Conservation (phyloP, 163 green algal species). For the Volvox carteri region DNA sequence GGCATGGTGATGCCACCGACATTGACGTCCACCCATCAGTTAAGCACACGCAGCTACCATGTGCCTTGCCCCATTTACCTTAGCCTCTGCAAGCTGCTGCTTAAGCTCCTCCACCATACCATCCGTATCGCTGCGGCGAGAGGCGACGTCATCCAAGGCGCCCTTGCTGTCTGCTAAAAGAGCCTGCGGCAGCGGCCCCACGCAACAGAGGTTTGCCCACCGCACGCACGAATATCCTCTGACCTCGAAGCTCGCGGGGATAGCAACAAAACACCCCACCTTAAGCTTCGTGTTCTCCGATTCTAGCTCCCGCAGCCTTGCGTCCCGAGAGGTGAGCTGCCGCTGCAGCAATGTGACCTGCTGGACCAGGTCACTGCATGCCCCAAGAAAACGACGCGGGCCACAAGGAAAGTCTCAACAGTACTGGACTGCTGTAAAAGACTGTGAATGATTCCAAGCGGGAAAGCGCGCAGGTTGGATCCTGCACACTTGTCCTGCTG, state of each 20-base stretch:
- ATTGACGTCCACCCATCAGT: no score
- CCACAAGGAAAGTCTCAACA: no score
- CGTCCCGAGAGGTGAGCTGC: slow-evolving; percentile 28
- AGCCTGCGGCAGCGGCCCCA: not conserved
- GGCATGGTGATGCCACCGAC: no score
- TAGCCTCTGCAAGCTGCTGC: slow-evolving; percentile 2
- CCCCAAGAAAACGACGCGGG: not conserved
- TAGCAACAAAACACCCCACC: not conserved
- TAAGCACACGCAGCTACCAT: no score
- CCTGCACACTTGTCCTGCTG: no score
- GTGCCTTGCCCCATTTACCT: slow-evolving; percentile 16
- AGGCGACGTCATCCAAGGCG: not conserved
- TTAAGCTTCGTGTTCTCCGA: slow-evolving; percentile 28
- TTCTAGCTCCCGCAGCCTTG: slow-evolving; percentile 28
- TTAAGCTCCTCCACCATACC: slow-evolving; percentile 30
- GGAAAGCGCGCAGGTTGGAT: no score
- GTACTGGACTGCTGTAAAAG: no score
- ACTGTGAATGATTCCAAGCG: no score
- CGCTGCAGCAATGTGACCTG: slow-evolving; percentile 36
- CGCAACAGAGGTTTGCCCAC: no score
- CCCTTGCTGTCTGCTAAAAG: not conserved
- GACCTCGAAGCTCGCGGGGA: no score
- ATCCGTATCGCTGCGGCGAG: not conserved
- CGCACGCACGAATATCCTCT: no score
- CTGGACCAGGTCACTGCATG: slow-evolving; percentile 10